Conservation (phyloP, 2,329 filamentous ascomycete species). For the Ambrosiella xylebori region DNA sequence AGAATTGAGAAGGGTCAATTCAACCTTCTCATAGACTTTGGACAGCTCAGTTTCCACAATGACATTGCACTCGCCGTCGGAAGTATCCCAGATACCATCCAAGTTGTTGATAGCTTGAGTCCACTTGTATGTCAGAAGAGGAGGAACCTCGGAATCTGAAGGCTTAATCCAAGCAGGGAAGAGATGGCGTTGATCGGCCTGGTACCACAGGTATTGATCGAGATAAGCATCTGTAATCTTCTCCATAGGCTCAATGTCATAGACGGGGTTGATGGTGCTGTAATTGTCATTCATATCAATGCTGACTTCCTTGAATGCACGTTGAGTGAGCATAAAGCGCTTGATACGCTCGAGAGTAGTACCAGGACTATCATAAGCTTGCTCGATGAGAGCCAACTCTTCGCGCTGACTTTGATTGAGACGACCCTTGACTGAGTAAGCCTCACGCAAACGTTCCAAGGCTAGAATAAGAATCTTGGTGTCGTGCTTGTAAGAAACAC, state of each 20-base stretch:
- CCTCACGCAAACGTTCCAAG: slow-evolving; percentile 78
- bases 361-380: slow-evolving; percentile 93
- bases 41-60: slow-evolving; percentile 97
- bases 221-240: slow-evolving; percentile 98
- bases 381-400: slow-evolving; percentile 88
- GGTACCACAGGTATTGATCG: slow-evolving; percentile 98
- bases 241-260: slow-evolving; percentile 96
- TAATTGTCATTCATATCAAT: slow-evolving; percentile 99
- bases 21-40: slow-evolving; percentile 99
- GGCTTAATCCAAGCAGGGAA: slow-evolving; percentile 99
- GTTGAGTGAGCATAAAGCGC: slow-evolving; percentile 87
- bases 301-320: slow-evolving; percentile 97
- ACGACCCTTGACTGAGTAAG: slow-evolving; percentile 93
- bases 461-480: slow-evolving; percentile 97
- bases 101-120: slow-evolving; percentile 98
- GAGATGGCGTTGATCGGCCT: slow-evolving; percentile 88
- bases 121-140: slow-evolving; percentile 93
- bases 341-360: slow-evolving; percentile 94
- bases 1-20: slow-evolving; percentile 86
- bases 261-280: slow-evolving; percentile 95
- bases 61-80: slow-evolving; percentile 91
- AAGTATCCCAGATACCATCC: slow-evolving; percentile 82
- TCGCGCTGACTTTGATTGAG: slow-evolving; percentile 96
- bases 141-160: slow-evolving; percentile 92
- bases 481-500: slow-evolving; percentile 98